These are phyloP conservation scores for Sporothrix schenckii DNA, from an alignment of 2,329 filamentous ascomycete genomes.

Conservation along the genomic window DNA sequence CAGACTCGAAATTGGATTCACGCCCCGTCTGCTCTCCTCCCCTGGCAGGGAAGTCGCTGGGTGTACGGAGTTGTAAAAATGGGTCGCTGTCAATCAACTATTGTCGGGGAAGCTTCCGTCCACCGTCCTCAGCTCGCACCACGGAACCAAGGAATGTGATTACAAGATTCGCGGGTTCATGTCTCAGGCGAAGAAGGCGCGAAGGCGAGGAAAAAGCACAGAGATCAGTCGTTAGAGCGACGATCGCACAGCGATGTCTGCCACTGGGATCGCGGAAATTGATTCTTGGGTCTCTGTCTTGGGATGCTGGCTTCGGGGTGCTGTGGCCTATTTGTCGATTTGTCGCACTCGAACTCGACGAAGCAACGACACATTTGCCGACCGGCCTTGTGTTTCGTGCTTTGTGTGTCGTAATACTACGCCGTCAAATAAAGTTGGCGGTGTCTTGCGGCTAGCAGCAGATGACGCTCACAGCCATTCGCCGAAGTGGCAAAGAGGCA, in stretches of 20 bases:
- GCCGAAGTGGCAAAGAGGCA: constrained; percentile 20
- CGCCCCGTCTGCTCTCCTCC: background rate
- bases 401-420: constrained; percentile 10
- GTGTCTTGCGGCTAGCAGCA: constrained; percentile 13
- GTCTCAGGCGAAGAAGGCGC: constrained; percentile 7
- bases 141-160: constrained; percentile 24
- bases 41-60: constrained; percentile 7
- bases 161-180: constrained; percentile 19
- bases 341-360: constrained; percentile 2
- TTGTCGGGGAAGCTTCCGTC: constrained; percentile 19
- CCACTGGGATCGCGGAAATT: background rate
- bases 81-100: constrained; percentile 21
- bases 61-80: constrained; percentile 14
- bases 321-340: background rate
- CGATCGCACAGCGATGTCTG: constrained; percentile 14
- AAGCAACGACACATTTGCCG: background rate
- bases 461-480: constrained; percentile 25
- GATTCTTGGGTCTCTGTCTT: background rate
- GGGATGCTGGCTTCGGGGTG: background rate
- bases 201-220: constrained; percentile 19
- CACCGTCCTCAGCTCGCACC: constrained; percentile 13
- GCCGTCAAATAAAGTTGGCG: constrained; percentile 22
- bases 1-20: constrained; percentile 14
- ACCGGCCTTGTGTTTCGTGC: background rate
- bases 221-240: constrained; percentile 26